Conservation (phyloP, 1,284 basidiomycete genomes). For the Taiwanofungus camphoratus region DNA sequence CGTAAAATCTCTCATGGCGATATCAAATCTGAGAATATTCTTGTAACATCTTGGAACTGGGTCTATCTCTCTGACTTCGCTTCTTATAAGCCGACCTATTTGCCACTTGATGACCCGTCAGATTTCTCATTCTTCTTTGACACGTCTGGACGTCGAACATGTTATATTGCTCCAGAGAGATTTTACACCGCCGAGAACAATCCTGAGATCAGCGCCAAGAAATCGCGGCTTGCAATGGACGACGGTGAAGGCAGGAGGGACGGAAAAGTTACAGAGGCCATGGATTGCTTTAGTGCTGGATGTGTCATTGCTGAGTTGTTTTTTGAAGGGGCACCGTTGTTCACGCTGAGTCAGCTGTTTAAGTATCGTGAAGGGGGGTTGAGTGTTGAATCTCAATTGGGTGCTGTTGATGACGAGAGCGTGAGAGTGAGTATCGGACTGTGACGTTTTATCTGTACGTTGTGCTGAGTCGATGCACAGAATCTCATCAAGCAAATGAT, state of each 20-base stretch:
- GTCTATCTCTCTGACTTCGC: slow-evolving; percentile 96
- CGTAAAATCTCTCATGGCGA: slow-evolving; percentile 92
- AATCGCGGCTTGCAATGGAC: slow-evolving; percentile 43
- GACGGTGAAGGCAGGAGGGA: slow-evolving; percentile 49
- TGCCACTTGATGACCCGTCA: slow-evolving; percentile 94
- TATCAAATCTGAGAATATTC: slow-evolving; percentile 96
- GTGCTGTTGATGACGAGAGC: slow-evolving; percentile 74
- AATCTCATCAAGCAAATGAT: slow-evolving; percentile 89
- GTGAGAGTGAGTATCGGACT: slow-evolving; percentile 58
- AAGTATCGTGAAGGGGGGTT: slow-evolving; percentile 89
- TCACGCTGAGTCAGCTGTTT: slow-evolving; percentile 93
- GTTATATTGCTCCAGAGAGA: slow-evolving; percentile 94
- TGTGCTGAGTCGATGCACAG: slow-evolving; percentile 39
- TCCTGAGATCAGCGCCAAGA: slow-evolving; percentile 66
- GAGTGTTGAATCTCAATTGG: slow-evolving; percentile 70
- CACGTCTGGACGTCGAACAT: slow-evolving; percentile 88
- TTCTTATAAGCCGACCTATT: slow-evolving; percentile 92
- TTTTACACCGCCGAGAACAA: slow-evolving; percentile 79
- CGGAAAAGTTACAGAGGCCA: slow-evolving; percentile 85
- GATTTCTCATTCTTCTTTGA: slow-evolving; percentile 99
- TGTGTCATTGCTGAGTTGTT: slow-evolving; percentile 97
- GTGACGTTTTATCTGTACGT: slow-evolving; percentile 3
- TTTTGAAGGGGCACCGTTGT: slow-evolving; percentile 90
- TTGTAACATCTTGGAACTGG: slow-evolving; percentile 96
- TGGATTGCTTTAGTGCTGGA: slow-evolving; percentile 97